Evolutionary conservation across 805 yeast species (phyloP).

Genomic region (Ogataea parapolymorpha): DNA sequence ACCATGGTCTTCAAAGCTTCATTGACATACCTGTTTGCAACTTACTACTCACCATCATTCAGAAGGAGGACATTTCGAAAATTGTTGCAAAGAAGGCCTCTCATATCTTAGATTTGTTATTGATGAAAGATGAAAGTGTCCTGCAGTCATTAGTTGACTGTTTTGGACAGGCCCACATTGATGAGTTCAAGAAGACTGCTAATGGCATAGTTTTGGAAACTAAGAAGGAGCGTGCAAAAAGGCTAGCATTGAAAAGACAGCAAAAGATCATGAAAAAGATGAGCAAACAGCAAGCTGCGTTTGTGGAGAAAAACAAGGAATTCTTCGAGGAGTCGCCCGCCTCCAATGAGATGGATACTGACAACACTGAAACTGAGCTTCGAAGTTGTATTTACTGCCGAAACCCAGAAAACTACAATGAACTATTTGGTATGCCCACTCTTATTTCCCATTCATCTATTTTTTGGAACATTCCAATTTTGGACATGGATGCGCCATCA

Average conservation of each 20-base stretch:
- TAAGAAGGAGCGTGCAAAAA: constrained; percentile 50
- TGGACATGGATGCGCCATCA: constrained; percentile 28
- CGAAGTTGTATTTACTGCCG: constrained; percentile 59
- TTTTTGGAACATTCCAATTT: constrained; percentile 46
- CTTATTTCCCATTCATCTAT: constrained; percentile 43
- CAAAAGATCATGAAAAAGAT: constrained; percentile 59
- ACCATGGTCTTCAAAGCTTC: constrained; percentile 32
- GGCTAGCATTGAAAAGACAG: constrained; percentile 60
- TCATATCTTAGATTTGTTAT: constrained; percentile 46
- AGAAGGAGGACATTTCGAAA: constrained; percentile 47
- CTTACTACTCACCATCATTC: constrained; percentile 49
- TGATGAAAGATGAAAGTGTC: constrained; percentile 47
- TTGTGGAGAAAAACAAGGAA: constrained; percentile 38
- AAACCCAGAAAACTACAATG: constrained; percentile 42
- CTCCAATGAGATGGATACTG: constrained; percentile 18
- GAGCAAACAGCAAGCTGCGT: constrained; percentile 49
- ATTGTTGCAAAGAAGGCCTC: constrained; percentile 54
- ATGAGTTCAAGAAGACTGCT: constrained; percentile 46
- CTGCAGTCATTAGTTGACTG: constrained; percentile 49
- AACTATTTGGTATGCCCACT: constrained; percentile 58
- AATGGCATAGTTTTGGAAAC: constrained; percentile 44
- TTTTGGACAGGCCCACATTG: constrained; percentile 55
- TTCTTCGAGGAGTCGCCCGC: constrained; percentile 17
- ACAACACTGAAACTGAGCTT: constrained; percentile 15
- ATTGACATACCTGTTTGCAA: constrained; percentile 56